Base-by-base conservation (phyloP, 1,139 yeast genomes). In the Zygoascus sp. region DNA sequence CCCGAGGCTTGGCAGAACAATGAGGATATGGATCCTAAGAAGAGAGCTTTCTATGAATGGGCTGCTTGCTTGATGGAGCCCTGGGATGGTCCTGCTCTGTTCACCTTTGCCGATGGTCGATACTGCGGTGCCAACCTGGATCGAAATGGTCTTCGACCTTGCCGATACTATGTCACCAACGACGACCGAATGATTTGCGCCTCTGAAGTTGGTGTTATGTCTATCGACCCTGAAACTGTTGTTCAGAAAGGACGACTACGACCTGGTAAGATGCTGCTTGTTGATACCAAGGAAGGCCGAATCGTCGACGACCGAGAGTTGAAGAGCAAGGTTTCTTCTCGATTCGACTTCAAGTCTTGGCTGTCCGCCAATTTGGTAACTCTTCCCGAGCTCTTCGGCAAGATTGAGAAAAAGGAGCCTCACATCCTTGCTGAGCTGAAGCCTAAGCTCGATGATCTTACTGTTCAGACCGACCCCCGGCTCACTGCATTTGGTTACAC, bases 41-140 rank as follows among this genome's bases (percentile, higher is more conserved):
- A 89, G 72, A 81, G 78, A 61, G 97, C 97, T 0, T 92, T 94
- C 68, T 92, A 90, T 70, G 97, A 92, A 69, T 92, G 98, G 98
- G 97, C 97, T 43, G 96, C 98, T 15, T 89, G 97, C 71, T 73
- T 90, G 58, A 92, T 92, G 97, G 98, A 92, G 72, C 97, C 98
- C 17, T 92, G 98, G 98, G 98, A 92, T 71, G 98, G 98, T 57
- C 98, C 98, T 32, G 97, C 97, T 36, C 75, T 92, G 59, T 87
- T 92, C 73, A 89, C 96, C 30, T 92, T 92, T 69, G 94, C 97
- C 32, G 97, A 92, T 67, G 97, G 96, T 56, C 79, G 97, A 62
- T 92, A 87, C 76, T 88, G 97, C 72, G 98, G 98, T 72, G 98
- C 98, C 46, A 90, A 90, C 66, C 77, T 92, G 59, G 98, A 92